Percentiles rank a stretch among this genome's conserved stretches.
phyloP scores from a whole-genome alignment of 768 basidiomycete species.

The Hypholoma fasciculare region DNA sequence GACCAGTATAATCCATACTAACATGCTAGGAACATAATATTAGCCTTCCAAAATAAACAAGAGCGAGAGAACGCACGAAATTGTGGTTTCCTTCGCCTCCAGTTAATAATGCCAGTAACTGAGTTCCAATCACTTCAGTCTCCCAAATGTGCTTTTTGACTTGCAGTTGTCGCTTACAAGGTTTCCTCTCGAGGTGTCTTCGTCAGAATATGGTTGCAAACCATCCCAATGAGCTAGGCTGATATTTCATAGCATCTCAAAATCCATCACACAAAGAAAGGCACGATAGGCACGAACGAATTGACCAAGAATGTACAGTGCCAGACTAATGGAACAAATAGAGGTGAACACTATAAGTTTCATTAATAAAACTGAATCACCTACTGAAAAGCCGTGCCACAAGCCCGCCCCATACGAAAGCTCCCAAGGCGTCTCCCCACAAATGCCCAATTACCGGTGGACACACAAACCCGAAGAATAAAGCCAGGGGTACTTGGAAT shows the following conservation, averaged over 20 bases:
- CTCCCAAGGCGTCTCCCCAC: conserved; percentile 67
- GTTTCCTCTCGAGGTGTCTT: conserved; percentile 76
- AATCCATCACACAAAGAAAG: not conserved
- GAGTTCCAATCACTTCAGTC: not conserved
- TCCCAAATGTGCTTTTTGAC: no score
- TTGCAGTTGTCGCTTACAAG: conserved; percentile 41
- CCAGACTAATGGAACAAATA: conserved; percentile 49
- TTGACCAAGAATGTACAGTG: conserved; percentile 74
- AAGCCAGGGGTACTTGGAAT: conserved; percentile 53
- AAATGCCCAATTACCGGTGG: conserved; percentile 55
- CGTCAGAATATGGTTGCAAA: conserved; percentile 77
- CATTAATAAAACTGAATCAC: conserved; percentile 20
- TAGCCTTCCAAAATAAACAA: not conserved
- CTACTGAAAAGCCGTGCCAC: conserved; percentile 60
- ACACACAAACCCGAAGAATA: conserved; percentile 57
- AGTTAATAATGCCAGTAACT: conserved; percentile 70
- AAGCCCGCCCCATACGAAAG: conserved; percentile 71
- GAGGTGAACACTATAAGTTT: not conserved
- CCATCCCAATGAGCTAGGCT: conserved; percentile 84
- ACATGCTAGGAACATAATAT: conserved; percentile 39
- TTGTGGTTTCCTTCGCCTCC: conserved; percentile 82
- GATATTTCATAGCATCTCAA: not conserved
- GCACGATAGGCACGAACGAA: conserved; percentile 43
- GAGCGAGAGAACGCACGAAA: conserved; percentile 44
- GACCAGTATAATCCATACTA: not conserved